phyloP scores from a whole-genome alignment of 495 filamentous ascomycete species.

The Hypomontagnella submonticulosa region DNA sequence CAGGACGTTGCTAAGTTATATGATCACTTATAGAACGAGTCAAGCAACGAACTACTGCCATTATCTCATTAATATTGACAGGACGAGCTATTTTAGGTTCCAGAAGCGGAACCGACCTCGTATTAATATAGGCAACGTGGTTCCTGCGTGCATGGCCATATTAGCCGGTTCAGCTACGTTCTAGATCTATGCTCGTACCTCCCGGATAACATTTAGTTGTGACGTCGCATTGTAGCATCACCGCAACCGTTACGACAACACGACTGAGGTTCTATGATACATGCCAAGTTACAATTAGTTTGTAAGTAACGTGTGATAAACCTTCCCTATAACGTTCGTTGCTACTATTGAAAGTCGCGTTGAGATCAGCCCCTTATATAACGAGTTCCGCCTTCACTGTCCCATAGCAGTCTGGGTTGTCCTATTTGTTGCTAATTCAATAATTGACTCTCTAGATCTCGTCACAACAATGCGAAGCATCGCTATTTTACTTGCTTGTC shows the following conservation, averaged over 20 bases:
- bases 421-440: not conserved
- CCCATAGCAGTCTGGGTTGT: too few species aligned
- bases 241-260: not conserved
- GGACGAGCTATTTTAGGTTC: not conserved
- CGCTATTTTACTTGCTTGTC: slow-evolving; percentile 13
- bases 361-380: not conserved
- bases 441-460: not conserved
- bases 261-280: not conserved
- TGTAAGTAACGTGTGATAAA: slow-evolving; percentile 33
- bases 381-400: too few species aligned
- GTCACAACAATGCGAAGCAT: slow-evolving; percentile 27
- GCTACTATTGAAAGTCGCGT: not conserved
- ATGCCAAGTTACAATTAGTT: not conserved
- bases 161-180: slow-evolving; percentile 24
- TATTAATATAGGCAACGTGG: slow-evolving; percentile 20
- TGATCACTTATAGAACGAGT: too few species aligned
- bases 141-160: slow-evolving; percentile 16
- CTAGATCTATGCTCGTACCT: slow-evolving; percentile 5
- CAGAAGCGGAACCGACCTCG: slow-evolving; percentile 5
- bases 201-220: not conserved
- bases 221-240: slow-evolving; percentile 27
- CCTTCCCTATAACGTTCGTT: not conserved
- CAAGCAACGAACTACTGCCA: too few species aligned
- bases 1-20: too few species aligned
- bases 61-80: not conserved